phyloP scores from a whole-genome alignment of 495 filamentous ascomycete genomes.

The Collariella sp. region DNA sequence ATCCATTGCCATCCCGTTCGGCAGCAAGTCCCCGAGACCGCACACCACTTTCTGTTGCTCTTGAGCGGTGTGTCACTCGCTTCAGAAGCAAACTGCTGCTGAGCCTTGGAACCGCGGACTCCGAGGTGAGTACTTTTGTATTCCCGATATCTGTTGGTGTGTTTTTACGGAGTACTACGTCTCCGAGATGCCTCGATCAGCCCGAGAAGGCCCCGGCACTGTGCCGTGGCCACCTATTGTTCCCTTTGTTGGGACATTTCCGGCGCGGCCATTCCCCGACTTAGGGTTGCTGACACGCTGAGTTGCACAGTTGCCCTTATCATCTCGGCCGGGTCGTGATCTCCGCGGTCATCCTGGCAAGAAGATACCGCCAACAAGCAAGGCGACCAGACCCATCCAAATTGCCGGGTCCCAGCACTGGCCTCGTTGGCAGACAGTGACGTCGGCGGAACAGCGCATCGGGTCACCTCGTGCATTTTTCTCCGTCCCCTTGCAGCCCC shows the following conservation, averaged over 20 bases:
- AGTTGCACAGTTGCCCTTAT: not conserved
- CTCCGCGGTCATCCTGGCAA: not conserved
- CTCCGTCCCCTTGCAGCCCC: slow-evolving; percentile 6
- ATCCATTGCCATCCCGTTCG: slow-evolving; percentile 5
- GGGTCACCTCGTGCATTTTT: slow-evolving; percentile 16
- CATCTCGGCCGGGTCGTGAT: not conserved
- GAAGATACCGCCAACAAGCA: not conserved
- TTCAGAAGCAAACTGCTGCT: not conserved
- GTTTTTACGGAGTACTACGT: too few relatives aligned
- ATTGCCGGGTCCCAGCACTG: not conserved
- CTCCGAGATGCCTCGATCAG: not conserved
- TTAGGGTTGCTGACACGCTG: not conserved
- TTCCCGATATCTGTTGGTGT: not conserved
- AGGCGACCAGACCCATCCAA: not conserved
- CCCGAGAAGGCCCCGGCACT: not conserved
- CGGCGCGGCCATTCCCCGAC: not conserved
- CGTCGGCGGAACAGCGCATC: slow-evolving; percentile 18
- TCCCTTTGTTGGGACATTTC: not conserved
- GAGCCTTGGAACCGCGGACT: not conserved
- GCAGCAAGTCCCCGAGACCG: slow-evolving; percentile 7
- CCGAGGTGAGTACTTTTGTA: slow-evolving; percentile 6
- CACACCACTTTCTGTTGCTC: not conserved
- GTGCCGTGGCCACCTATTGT: not conserved
- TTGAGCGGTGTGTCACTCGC: not conserved
- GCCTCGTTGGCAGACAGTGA: slow-evolving; percentile 10